Evolutionary conservation across 352 stramenopile species (phyloP).

Genomic region (Phytophthora hibernalis): DNA sequence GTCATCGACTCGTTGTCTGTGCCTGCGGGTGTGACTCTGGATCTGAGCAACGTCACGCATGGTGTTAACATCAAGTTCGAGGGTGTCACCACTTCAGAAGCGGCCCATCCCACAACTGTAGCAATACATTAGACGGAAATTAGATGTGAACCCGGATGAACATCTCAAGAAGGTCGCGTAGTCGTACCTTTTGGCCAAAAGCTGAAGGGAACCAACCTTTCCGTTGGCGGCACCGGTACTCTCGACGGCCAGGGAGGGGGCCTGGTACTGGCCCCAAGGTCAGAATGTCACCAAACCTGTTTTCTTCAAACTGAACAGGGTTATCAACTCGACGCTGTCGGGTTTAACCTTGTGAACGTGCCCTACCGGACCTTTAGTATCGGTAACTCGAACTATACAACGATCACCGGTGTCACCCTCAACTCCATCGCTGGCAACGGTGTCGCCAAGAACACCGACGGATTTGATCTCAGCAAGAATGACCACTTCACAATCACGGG

Average conservation of each 20-base stretch:
- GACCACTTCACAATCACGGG: too few species aligned
- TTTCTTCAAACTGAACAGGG: constrained; percentile 37
- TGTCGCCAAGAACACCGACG: constrained; percentile 20
- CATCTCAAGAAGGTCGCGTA: too few species aligned
- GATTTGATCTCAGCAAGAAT: too few species aligned
- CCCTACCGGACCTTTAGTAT: constrained; percentile 45
- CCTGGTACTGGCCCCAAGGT: constrained; percentile 46
- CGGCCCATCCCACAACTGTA: too few species aligned
- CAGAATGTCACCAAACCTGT: constrained; percentile 34
- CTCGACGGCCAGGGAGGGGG: constrained; percentile 45
- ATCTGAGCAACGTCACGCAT: constrained; percentile 35
- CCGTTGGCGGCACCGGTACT: constrained; percentile 34
- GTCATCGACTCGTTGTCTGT: constrained; percentile 37
- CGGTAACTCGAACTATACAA: constrained; percentile 28
- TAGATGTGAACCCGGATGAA: too few species aligned
- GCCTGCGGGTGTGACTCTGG: constrained; percentile 41
- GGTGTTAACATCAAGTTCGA: constrained; percentile 42
- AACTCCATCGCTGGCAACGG: constrained; percentile 24
- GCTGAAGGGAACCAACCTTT: constrained; percentile 32
- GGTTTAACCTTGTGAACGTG: constrained; percentile 44
- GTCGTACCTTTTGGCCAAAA: too few species aligned
- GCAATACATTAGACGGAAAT: too few species aligned
- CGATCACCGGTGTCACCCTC: constrained; percentile 23
- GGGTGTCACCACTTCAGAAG: constrained; percentile 45
- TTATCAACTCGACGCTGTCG: constrained; percentile 37